Percentiles rank a stretch among this genome's conserved stretches.
Conservation (phyloP, 2,329 filamentous ascomycete species). For the Rhexocercosporidium sp. region DNA sequence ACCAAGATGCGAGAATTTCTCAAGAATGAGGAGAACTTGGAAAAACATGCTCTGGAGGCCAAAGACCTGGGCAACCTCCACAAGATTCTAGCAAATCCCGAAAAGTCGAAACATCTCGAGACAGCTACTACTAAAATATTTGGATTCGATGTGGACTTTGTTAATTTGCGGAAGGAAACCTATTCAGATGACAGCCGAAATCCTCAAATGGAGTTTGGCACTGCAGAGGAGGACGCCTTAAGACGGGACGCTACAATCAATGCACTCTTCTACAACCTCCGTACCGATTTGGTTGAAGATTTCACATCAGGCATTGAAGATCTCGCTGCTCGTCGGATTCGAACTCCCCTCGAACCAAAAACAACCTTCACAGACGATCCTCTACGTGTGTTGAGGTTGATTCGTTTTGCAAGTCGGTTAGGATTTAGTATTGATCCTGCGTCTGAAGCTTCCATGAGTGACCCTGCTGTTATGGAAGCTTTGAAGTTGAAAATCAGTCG, state of each 20-base stretch:
- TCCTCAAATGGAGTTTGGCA: constrained; percentile 92
- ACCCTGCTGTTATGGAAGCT: constrained; percentile 77
- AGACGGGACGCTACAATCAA: constrained; percentile 94
- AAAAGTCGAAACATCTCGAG: constrained; percentile 95
- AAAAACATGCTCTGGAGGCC: constrained; percentile 62
- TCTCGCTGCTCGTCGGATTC: constrained; percentile 73
- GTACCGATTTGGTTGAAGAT: constrained; percentile 81
- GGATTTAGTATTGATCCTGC: constrained; percentile 76
- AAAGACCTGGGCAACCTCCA: constrained; percentile 77
- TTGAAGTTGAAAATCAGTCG: constrained; percentile 89
- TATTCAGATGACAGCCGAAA: constrained; percentile 90
- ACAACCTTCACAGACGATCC: constrained; percentile 97
- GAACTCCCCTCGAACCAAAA: constrained; percentile 84
- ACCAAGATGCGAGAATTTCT: constrained; percentile 72
- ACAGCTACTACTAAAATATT: constrained; percentile 87
- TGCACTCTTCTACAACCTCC: constrained; percentile 93
- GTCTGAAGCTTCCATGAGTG: constrained; percentile 75
- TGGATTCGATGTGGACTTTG: constrained; percentile 88
- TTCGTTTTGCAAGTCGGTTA: constrained; percentile 88
- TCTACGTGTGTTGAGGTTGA: constrained; percentile 81
- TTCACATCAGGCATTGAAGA: constrained; percentile 81
- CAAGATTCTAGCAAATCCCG: constrained; percentile 89
- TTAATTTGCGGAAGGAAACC: constrained; percentile 91
- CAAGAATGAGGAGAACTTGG: constrained; percentile 60
- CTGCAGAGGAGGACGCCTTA: constrained; percentile 85